These are phyloP conservation scores for Castanea mollissima DNA, from an alignment of 306 rosid species.

Conservation along the genomic window DNA sequence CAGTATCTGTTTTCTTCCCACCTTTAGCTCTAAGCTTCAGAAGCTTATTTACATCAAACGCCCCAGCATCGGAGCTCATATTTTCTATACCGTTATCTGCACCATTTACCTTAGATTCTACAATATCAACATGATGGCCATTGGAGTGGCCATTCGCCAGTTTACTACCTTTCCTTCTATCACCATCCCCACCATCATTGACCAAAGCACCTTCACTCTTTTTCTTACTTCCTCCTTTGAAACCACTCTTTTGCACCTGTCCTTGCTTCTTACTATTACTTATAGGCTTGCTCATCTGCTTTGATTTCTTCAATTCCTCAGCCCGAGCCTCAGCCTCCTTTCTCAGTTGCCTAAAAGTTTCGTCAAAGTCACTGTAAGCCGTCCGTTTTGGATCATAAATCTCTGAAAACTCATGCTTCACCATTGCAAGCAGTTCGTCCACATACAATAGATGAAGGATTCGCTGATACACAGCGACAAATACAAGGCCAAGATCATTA, in stretches of 20 bases:
- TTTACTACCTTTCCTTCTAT: constrained; percentile 39
- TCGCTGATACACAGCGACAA: constrained; percentile 88
- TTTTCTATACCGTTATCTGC: constrained; percentile 63
- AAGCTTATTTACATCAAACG: constrained; percentile 97
- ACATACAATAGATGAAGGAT: constrained; percentile 85
- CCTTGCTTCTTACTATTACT: constrained; percentile 62
- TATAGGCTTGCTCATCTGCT: constrained; percentile 50
- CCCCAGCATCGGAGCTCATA: constrained; percentile 69
- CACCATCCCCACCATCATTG: constrained; percentile 49
- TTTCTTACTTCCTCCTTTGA: constrained; percentile 57
- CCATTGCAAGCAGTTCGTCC: constrained; percentile 75
- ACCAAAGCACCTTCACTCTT: constrained; percentile 45
- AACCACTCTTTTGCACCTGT: constrained; percentile 57
- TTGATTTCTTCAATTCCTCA: constrained; percentile 72
- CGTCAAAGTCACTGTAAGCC: constrained; percentile 66
- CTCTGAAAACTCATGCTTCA: constrained; percentile 69
- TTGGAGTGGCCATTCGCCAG: constrained; percentile 65
- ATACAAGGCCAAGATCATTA: constrained; percentile 85
- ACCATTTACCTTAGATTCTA: constrained; percentile 49
- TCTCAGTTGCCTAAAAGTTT: constrained; percentile 73
- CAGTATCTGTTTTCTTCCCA: constrained; percentile 65
- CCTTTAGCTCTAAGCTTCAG: constrained; percentile 76
- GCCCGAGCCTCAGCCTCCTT: constrained; percentile 89
- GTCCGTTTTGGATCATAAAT: constrained; percentile 66
- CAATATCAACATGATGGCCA: constrained; percentile 45